Evolutionary conservation across 495 filamentous ascomycete genomes (phyloP).

Genomic region (Lepidopterella palustris): DNA sequence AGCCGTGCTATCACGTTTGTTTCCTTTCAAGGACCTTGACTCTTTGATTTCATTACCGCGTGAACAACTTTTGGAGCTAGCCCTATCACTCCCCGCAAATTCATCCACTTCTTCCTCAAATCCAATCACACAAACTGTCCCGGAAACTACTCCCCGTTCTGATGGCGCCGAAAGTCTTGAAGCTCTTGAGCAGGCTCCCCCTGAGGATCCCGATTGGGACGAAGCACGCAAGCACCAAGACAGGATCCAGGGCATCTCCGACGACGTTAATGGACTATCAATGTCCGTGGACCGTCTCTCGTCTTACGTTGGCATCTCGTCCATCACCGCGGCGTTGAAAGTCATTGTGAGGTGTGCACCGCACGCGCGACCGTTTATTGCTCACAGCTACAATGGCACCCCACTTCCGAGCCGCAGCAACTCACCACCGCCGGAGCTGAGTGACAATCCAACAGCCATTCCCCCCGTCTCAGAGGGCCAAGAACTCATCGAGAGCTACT

Average conservation of each 20-base stretch:
- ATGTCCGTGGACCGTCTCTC: slow-evolving; percentile 62
- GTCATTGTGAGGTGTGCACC: slow-evolving; percentile 75
- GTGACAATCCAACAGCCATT: slow-evolving; percentile 29
- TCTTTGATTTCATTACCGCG: slow-evolving; percentile 41
- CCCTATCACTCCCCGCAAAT: slow-evolving; percentile 22
- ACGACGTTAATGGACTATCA: slow-evolving; percentile 78
- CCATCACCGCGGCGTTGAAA: slow-evolving; percentile 71
- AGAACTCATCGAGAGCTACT: slow-evolving; percentile 66
- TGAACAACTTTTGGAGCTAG: slow-evolving; percentile 47
- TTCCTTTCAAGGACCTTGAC: slow-evolving; percentile 43
- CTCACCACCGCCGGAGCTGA: slow-evolving; percentile 30
- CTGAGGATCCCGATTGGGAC: slow-evolving; percentile 32
- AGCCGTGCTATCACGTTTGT: slow-evolving; percentile 41
- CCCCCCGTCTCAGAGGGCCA: slow-evolving; percentile 38
- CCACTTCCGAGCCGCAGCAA: slow-evolving; percentile 30
- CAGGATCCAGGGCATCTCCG: slow-evolving; percentile 58
- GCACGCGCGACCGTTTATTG: slow-evolving; percentile 51
- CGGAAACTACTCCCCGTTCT: slow-evolving; percentile 20
- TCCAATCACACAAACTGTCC: slow-evolving; percentile 28
- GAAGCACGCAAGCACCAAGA: slow-evolving; percentile 30
- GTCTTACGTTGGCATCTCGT: slow-evolving; percentile 77
- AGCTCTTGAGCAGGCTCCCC: slow-evolving; percentile 36
- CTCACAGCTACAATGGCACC: slow-evolving; percentile 37
- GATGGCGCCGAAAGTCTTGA: slow-evolving; percentile 37
- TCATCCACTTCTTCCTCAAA: slow-evolving; percentile 39